Conservation (phyloP, 768 basidiomycete species). For the Collybia nuda region DNA sequence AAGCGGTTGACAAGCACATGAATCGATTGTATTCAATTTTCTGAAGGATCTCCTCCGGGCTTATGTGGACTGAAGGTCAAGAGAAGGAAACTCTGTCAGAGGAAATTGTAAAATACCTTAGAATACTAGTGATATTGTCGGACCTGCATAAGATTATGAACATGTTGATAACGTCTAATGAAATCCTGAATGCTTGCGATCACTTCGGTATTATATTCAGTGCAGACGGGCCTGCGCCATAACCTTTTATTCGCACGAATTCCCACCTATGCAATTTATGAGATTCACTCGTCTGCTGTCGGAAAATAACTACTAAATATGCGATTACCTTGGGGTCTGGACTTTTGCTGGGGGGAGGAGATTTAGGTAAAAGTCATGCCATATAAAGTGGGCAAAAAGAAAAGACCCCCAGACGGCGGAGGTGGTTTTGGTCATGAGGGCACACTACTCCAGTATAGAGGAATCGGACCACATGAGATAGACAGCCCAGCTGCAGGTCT, state of each 20-base stretch:
- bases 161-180: no score
- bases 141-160: no score
- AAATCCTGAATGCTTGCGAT: slow-evolving; percentile 28
- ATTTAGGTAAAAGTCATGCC: slow-evolving; percentile 21
- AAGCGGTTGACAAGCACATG: no score
- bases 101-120: no score
- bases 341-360: slow-evolving; percentile 30
- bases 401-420: slow-evolving; percentile 31
- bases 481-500: background rate
- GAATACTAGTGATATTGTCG: no score
- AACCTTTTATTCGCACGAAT: slow-evolving; percentile 29
- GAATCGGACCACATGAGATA: background rate
- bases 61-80: no score
- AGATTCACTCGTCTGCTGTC: slow-evolving; percentile 26
- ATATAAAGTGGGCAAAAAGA: slow-evolving; percentile 32
- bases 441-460: slow-evolving; percentile 22
- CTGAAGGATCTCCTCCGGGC: no score
- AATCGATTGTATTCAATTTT: no score
- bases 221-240: slow-evolving; percentile 26
- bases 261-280: slow-evolving; percentile 25
- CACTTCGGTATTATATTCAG: slow-evolving; percentile 32
- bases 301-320: slow-evolving; percentile 27
- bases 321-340: slow-evolving; percentile 21
- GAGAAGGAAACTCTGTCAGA: no score
- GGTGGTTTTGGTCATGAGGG: slow-evolving; percentile 25